Conservation (phyloP, 768 basidiomycete genomes). For the Agrocybe chaxingu region DNA sequence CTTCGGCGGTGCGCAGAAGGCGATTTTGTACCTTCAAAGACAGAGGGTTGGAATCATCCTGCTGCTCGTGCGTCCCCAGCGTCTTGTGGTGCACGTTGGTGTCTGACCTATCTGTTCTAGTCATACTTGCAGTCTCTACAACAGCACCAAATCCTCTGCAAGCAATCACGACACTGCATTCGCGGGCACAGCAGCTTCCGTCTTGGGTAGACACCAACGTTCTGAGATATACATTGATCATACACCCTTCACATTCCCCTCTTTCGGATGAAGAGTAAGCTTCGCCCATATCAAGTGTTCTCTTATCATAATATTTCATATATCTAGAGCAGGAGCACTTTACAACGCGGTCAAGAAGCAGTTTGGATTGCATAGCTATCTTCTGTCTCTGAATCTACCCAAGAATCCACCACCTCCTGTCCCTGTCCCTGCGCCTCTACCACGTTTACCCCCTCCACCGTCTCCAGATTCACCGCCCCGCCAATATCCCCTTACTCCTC, state of each 20-base stretch:
- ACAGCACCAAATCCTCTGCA: conserved; percentile 79
- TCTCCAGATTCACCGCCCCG: conserved; percentile 28
- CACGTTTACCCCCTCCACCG: conserved; percentile 58
- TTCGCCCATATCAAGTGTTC: not conserved
- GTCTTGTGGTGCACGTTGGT: conserved; percentile 3
- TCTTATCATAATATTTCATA: conserved; percentile 4
- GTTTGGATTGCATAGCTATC: conserved; percentile 73
- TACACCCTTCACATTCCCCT: conserved; percentile 68
- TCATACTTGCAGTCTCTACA: conserved; percentile 80
- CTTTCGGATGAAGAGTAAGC: conserved; percentile 80
- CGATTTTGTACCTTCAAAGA: conserved; percentile 66
- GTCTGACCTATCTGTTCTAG: conserved; percentile 32
- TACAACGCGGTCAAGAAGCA: conserved; percentile 89
- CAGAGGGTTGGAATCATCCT: conserved; percentile 87
- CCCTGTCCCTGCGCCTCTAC: conserved; percentile 61
- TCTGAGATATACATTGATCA: conserved; percentile 71
- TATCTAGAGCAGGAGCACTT: conserved; percentile 64
- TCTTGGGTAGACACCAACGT: conserved; percentile 76
- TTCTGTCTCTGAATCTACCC: conserved; percentile 63
- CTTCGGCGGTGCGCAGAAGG: conserved; percentile 73
- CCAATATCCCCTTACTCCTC: conserved; percentile 14
- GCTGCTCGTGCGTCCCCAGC: conserved; percentile 60
- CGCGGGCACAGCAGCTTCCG: conserved; percentile 65
- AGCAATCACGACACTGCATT: conserved; percentile 71
- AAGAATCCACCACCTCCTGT: conserved; percentile 63